Evolutionary conservation across 306 rosid genomes (phyloP).

Genomic region (Boehmeria nivea): DNA sequence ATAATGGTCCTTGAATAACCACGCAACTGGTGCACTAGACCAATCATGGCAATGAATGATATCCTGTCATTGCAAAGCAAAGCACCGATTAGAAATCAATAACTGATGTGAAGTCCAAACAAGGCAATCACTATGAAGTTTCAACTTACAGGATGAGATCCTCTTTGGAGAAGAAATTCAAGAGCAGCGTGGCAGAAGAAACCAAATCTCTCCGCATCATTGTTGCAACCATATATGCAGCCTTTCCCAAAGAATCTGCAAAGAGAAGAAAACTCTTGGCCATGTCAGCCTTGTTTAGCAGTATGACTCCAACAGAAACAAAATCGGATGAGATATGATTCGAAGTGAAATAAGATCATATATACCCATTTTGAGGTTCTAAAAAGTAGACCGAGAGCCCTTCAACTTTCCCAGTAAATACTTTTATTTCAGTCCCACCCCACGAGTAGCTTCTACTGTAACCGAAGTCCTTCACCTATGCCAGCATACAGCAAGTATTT

Average conservation of each 20-base stretch:
- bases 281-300: not conserved
- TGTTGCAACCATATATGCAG: slow-evolving; percentile 77
- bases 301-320: not conserved
- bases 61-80: slow-evolving; percentile 57
- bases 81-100: slow-evolving; percentile 5
- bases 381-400: slow-evolving; percentile 85
- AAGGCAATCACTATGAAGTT: not conserved
- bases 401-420: slow-evolving; percentile 90
- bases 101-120: slow-evolving; percentile 10
- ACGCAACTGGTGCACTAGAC: slow-evolving; percentile 96
- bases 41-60: slow-evolving; percentile 99
- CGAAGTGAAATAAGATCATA: no score
- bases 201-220: slow-evolving; percentile 87
- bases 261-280: slow-evolving; percentile 1
- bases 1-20: slow-evolving; percentile 88
- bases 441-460: slow-evolving; percentile 50
- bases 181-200: slow-evolving; percentile 95
- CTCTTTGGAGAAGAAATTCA: slow-evolving; percentile 76
- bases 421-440: slow-evolving; percentile 90
- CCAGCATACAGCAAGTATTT: no score
- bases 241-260: slow-evolving; percentile 68
- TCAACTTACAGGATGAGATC: slow-evolving; percentile 85
- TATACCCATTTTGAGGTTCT: slow-evolving; percentile 96
- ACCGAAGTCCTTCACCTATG: slow-evolving; percentile 72
- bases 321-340: not conserved